Conservation (phyloP, 495 filamentous ascomycete species). For the Glonium stellatum region DNA sequence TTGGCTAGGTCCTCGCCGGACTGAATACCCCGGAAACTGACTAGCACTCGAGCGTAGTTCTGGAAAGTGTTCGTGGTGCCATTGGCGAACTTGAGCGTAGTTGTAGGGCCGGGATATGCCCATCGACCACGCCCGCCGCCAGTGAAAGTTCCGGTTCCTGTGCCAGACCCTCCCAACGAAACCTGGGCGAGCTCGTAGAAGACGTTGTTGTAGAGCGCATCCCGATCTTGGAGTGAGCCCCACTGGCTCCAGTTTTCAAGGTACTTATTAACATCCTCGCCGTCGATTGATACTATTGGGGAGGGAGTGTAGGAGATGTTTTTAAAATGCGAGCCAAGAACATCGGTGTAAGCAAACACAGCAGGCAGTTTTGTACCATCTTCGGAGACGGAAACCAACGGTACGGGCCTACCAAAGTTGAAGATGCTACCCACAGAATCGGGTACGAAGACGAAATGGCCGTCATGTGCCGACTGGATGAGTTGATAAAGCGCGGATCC, state of each 20-base stretch:
- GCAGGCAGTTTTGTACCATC: conserved; percentile 31
- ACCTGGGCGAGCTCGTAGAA: conserved; percentile 29
- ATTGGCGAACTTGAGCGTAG: conserved; percentile 32
- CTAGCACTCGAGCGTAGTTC: conserved; percentile 22
- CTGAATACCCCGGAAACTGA: conserved; percentile 12
- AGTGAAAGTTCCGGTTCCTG: conserved; percentile 29
- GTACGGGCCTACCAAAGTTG: conserved; percentile 25
- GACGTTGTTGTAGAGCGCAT: conserved; percentile 30
- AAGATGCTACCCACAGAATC: conserved; percentile 33
- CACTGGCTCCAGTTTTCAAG: conserved; percentile 23
- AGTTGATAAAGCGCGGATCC: conserved; percentile 29
- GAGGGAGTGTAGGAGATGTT: conserved; percentile 33
- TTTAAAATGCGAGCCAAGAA: conserved; percentile 28
- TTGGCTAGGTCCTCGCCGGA: conserved; percentile 15
- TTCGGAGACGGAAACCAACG: conserved; percentile 34
- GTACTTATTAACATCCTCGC: conserved; percentile 26
- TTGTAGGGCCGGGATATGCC: conserved; percentile 23
- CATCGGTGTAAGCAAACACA: conserved; percentile 32
- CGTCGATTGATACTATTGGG: conserved; percentile 31
- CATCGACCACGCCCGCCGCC: conserved; percentile 29
- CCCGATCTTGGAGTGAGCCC: conserved; percentile 28
- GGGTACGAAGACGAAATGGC: conserved; percentile 32
- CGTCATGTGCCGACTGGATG: conserved; percentile 33
- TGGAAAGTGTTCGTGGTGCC: conserved; percentile 21
- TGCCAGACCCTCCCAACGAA: conserved; percentile 22